Base-by-base conservation (phyloP, 305 asterid species). In the Fraxinus ornus region DNA sequence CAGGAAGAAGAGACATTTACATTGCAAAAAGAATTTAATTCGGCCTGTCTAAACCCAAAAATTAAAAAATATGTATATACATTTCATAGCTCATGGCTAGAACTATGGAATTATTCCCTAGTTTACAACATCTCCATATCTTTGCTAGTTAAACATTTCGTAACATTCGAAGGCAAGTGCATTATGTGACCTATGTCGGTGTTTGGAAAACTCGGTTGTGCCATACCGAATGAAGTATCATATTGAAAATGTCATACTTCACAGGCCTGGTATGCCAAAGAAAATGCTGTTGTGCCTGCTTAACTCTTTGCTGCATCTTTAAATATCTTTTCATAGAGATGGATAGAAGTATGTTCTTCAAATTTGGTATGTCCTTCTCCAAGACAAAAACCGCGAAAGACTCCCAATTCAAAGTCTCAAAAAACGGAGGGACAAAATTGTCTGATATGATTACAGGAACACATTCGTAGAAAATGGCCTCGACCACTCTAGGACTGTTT, bases 401-500 rank as follows among this genome's bases (percentile, higher is more conserved):
- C 44, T 90, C 94, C 98, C 98, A 92, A 72, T 94, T 85, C 88
- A 94, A 71, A 3, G 89, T 85, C 87, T 94, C 97, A 37, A 94
- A 90, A 47, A 94, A 93, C 0, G 97, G 97, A 1, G 96, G 96
- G 35, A 94, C 91, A 39, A 84, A 94, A 79, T 93, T 91, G 83
- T 94, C 96, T 0, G 96, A 92, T 77, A 94, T 86, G 21, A 90
- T 95, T 28, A 95, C 98, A 0, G 98, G 99, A 1, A 94, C 92
- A 52, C 99, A 95, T 87, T 93, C 98, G 28, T 86, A 94, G 86
- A 91, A 89, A 55, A 95, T 91, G 10, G 99, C 94, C 87, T 95
- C 99, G 52, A 95, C 97, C 3, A 94, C 96, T n/a, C 98, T 82
- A 1, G 99, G 99, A 80, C 95, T 92, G 83, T 94, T 89, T 10